Percentiles rank a stretch among this genome's conserved stretches.
phyloP scores from a whole-genome alignment of 2,329 filamentous ascomycete species.

The Microsporum ferrugineum region DNA sequence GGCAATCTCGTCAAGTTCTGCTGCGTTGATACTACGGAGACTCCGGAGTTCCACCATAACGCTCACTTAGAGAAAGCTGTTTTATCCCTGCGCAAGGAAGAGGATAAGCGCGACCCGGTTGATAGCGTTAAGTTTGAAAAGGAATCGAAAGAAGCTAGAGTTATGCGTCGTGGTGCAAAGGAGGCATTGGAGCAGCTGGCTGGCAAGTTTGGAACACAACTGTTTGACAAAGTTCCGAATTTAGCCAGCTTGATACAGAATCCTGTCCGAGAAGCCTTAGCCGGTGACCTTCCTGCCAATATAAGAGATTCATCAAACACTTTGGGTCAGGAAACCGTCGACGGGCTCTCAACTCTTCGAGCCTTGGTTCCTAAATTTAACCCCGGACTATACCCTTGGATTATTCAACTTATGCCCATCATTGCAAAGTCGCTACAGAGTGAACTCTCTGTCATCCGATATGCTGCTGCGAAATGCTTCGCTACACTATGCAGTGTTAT shows the following conservation, averaged over 20 bases:
- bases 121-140: constrained; percentile 82
- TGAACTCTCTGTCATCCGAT: constrained; percentile 80
- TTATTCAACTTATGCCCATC: constrained; percentile 71
- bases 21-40: constrained; percentile 94
- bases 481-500: constrained; percentile 97
- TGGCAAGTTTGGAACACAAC: constrained; percentile 59
- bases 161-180: constrained; percentile 86
- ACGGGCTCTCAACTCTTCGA: constrained; percentile 83
- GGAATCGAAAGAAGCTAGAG: constrained; percentile 77
- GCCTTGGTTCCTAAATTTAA: constrained; percentile 88
- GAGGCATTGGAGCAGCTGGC: constrained; percentile 85
- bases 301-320: constrained; percentile 62
- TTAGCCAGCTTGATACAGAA: constrained; percentile 69
- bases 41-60: constrained; percentile 84
- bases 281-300: constrained; percentile 57
- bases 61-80: constrained; percentile 67
- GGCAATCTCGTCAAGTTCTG: constrained; percentile 94
- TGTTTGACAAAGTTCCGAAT: constrained; percentile 77
- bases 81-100: constrained; percentile 89
- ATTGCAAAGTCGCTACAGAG: constrained; percentile 82
- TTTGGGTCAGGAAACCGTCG: constrained; percentile 83
- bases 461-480: constrained; percentile 93
- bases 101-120: constrained; percentile 83
- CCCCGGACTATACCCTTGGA: constrained; percentile 60
- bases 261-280: constrained; percentile 64